These are phyloP conservation scores for Vitis hybrid DNA, from an alignment of 177 flowering plant species.

Conservation along the genomic window DNA sequence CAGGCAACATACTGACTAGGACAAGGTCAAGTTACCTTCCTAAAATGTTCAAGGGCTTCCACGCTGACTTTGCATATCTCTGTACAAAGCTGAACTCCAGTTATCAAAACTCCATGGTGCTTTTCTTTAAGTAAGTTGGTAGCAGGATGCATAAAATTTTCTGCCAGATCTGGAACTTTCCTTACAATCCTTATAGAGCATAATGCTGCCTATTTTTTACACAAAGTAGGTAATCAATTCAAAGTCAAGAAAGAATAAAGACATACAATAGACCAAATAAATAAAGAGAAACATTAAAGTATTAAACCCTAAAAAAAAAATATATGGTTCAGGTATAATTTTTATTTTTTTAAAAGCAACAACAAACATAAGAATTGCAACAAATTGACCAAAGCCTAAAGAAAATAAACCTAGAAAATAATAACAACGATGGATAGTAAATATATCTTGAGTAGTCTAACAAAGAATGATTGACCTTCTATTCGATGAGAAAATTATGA, in stretches of 20 bases:
- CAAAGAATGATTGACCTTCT: too few species aligned
- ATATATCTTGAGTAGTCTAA: too few species aligned
- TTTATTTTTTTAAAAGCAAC: too few species aligned
- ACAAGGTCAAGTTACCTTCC: slow-evolving; percentile 58
- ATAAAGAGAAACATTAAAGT: too few species aligned
- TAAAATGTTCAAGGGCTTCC: slow-evolving; percentile 88
- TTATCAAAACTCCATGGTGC: slow-evolving; percentile 91
- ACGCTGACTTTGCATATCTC: slow-evolving; percentile 84
- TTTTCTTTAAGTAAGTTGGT: slow-evolving; percentile 89
- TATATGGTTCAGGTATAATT: too few species aligned
- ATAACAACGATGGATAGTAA: too few species aligned
- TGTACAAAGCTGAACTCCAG: slow-evolving; percentile 92
- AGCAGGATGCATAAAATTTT: slow-evolving; percentile 85
- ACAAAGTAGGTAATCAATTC: background rate
- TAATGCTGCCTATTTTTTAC: slow-evolving; percentile 73
- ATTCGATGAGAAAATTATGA: too few species aligned
- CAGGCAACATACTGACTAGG: background rate
- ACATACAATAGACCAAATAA: background rate
- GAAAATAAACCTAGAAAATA: too few species aligned
- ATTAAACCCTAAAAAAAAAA: background rate
- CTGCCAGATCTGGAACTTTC: slow-evolving; percentile 97
- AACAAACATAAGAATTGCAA: too few species aligned
- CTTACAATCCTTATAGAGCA: slow-evolving; percentile 91
- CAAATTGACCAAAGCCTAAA: too few species aligned
- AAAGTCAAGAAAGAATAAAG: slow-evolving; percentile 4